Base-by-base conservation (phyloP, 23 red algal species). In the Pyropia yezoensis region DNA sequence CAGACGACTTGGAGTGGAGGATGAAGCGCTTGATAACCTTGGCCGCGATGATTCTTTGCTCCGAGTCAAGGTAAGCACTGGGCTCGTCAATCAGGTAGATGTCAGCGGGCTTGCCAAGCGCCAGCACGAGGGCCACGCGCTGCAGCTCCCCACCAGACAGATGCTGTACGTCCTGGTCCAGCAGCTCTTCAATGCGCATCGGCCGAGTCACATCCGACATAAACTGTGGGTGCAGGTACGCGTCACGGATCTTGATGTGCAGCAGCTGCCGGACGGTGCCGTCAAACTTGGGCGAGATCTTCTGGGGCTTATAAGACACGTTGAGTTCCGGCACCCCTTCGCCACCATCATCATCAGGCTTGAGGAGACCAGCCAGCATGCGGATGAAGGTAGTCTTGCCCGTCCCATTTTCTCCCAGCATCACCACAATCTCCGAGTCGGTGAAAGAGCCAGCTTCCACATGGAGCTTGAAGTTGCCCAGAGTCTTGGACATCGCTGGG, bases 371-470 rank as follows among this genome's bases (percentile, higher is more conserved):
- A 7, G 93, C 93, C 17, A 97, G 84, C 79, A 97, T 90, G 14
- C 93, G 93, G 65, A 97, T 86, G 50, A 97, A 89, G 33, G 93
- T 97, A 47, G 93, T 97, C 68, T 97, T 97, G 19, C 93, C 93
- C 2, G 93, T 97, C 47, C 93, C 93, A 53, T 97, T 97, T 56
- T 89, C 83, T 19, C 93, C 93, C 82, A 97, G 79, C 80, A 89
- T 83, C 18, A 97, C 83, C 7, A 97, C 77, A 33, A 97, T 97
- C 59, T 97, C 93, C 7, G 93, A 97, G 57, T 97, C 93, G 22
- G 93, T 97, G 57, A 97, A 97, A 11, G 73, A 79, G 55, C 93
- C 93, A 21, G 66, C 49, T 67, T 89, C 87, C 34, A 97, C 77
- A 16, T 83, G 52, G 0, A 97, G 73, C 54, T 83, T 81, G 58